Percentiles rank a stretch among this genome's conserved stretches.
phyloP scores from a whole-genome alignment of 2,329 filamentous ascomycete species.

The Cytospora piceae region DNA sequence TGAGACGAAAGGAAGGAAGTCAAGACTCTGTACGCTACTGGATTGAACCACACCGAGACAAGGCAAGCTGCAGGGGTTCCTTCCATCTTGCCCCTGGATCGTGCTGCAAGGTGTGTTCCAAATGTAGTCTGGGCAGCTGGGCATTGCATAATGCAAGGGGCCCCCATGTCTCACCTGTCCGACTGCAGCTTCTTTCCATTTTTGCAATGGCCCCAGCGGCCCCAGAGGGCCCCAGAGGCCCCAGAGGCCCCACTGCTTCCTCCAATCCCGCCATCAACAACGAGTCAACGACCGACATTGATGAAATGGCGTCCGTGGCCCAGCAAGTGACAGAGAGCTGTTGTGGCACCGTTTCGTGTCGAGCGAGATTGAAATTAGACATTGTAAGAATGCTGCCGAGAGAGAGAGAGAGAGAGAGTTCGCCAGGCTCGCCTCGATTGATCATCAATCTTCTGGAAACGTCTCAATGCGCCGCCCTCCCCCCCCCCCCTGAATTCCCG shows the following conservation, averaged over 20 bases:
- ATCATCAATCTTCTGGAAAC: conserved; percentile 3
- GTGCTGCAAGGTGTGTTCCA: conserved; percentile 18
- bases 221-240: conserved; percentile 1
- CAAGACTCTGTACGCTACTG: no score
- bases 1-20: not conserved
- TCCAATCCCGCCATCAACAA: not conserved
- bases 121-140: not conserved
- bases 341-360: conserved; percentile 1
- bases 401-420: not conserved
- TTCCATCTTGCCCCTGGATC: conserved; percentile 16
- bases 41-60: not conserved
- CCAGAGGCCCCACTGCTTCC: conserved; percentile 16
- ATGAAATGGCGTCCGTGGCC: no score
- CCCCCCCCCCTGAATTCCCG: not conserved
- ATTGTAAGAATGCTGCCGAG: not conserved
- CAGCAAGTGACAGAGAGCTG: no score
- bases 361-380: conserved; percentile 3
- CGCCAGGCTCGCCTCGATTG: not conserved
- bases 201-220: conserved; percentile 13
- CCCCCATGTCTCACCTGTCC: conserved; percentile 16
- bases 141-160: conserved; percentile 20
- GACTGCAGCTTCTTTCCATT: conserved; percentile 8
- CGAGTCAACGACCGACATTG: not conserved
- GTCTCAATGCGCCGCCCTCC: not conserved
- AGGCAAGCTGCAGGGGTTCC: conserved; percentile 5